Percentiles rank a stretch among this genome's conserved stretches.
Evolutionary conservation across 768 basidiomycete genomes (phyloP).

Genomic region (Tulasnella sp.): DNA sequence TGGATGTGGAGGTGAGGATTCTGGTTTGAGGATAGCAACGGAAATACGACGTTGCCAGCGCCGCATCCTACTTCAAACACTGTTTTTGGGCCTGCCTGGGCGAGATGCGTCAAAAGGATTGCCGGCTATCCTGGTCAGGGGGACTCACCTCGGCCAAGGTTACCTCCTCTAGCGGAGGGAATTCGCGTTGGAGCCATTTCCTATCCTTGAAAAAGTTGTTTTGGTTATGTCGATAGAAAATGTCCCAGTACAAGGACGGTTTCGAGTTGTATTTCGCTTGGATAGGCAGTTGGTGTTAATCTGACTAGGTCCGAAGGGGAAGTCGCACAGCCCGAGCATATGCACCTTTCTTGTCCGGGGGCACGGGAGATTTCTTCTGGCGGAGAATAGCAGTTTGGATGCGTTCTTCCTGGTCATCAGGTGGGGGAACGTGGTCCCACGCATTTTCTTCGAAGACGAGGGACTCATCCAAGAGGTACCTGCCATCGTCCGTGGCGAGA

Average conservation of each 20-base stretch:
- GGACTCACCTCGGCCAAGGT: constrained; percentile 51
- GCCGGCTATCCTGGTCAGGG: background rate
- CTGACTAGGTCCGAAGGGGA: constrained; percentile 37
- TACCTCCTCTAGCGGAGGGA: constrained; percentile 70
- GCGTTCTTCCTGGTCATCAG: constrained; percentile 62
- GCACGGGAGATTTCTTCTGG: constrained; percentile 63
- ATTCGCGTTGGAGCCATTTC: constrained; percentile 94
- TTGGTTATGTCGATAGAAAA: constrained; percentile 78
- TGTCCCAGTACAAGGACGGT: constrained; percentile 52
- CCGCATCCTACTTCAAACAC: constrained; percentile 92
- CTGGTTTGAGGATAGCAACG: constrained; percentile 65
- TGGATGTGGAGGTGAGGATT: constrained; percentile 63
- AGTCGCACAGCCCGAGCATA: constrained; percentile 24
- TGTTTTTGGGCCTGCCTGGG: constrained; percentile 59
- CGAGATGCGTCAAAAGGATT: background rate
- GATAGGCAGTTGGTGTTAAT: constrained; percentile 40
- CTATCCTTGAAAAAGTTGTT: constrained; percentile 90
- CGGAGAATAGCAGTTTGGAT: constrained; percentile 57
- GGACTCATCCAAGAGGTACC: constrained; percentile 46
- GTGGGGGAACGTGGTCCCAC: constrained; percentile 74
- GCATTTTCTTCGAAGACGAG: constrained; percentile 22
- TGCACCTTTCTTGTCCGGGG: constrained; percentile 53
- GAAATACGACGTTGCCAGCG: constrained; percentile 91
- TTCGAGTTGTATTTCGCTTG: constrained; percentile 25
- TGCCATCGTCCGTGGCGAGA: constrained; percentile 23